A percentile compares a stretch with the other conserved stretches of the same genome.
phyloP scores from a whole-genome alignment of 352 stramenopile genomes.

The Phytopythium sindhum region DNA sequence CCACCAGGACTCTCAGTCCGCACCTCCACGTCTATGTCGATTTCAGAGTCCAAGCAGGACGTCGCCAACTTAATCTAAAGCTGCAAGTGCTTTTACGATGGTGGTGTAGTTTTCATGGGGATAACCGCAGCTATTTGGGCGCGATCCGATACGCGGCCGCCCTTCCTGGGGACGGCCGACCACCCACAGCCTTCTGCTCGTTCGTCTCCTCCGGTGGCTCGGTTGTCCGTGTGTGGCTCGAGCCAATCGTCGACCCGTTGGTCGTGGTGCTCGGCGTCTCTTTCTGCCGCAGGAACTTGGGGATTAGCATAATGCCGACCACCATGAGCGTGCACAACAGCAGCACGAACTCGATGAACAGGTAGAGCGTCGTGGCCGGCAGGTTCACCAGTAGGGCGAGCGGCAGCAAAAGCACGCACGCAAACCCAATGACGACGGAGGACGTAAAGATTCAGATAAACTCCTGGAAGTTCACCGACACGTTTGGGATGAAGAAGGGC shows the following conservation, averaged over 20 bases:
- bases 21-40: too few species aligned
- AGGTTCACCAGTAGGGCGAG: slow-evolving; percentile 45
- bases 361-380: slow-evolving; percentile 28
- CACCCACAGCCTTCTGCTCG: background rate
- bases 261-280: slow-evolving; percentile 9
- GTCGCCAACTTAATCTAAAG: background rate
- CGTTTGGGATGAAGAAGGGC: slow-evolving; percentile 55
- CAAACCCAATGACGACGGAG: slow-evolving; percentile 38
- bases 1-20: too few species aligned
- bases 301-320: slow-evolving; percentile 40
- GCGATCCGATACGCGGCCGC: background rate
- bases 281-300: slow-evolving; percentile 35
- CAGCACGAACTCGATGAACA: slow-evolving; percentile 21
- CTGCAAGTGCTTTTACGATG: background rate
- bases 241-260: background rate
- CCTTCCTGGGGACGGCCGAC: background rate
- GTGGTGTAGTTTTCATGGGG: background rate
- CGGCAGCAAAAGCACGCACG: slow-evolving; percentile 36
- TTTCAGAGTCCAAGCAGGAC: background rate
- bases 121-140: background rate
- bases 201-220: background rate
- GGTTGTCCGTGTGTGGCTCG: background rate
- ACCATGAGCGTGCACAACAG: slow-evolving; percentile 31
- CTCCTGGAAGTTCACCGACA: slow-evolving; percentile 62
- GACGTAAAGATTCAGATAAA: slow-evolving; percentile 61